Evolutionary conservation across 805 yeast genomes (phyloP).

Genomic region (Phaffomyces thermotolerans): DNA sequence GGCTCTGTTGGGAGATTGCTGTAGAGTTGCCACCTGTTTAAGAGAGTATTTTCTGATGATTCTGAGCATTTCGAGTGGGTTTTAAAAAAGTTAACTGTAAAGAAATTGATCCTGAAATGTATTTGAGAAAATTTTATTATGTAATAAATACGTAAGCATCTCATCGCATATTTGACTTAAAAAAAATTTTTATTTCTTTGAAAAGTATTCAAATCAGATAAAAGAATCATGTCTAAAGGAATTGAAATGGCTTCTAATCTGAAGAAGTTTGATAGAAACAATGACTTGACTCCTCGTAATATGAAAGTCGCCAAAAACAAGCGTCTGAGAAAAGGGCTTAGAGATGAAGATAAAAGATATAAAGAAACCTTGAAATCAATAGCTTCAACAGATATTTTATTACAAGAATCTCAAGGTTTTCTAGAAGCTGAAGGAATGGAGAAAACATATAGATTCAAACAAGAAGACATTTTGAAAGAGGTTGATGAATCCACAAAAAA

Average conservation of each 20-base stretch:
- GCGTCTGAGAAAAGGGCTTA: slow-evolving; percentile 57
- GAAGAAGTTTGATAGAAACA: slow-evolving; percentile 26
- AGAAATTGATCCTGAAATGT: no score
- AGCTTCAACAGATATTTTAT: slow-evolving; percentile 75
- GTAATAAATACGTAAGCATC: no score
- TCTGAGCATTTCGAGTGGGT: no score
- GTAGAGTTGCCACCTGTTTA: not conserved
- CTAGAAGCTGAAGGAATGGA: slow-evolving; percentile 95
- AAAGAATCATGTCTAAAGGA: no score
- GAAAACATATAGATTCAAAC: slow-evolving; percentile 78
- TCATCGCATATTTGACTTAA: no score
- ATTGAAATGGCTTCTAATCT: not conserved
- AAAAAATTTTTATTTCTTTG: not conserved
- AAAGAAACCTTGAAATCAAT: slow-evolving; percentile 77
- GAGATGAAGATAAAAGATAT: slow-evolving; percentile 62
- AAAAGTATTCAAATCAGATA: not conserved
- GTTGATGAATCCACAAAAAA: slow-evolving; percentile 74
- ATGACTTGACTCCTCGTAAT: slow-evolving; percentile 4
- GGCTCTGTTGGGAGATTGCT: slow-evolving; percentile 74
- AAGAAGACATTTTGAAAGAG: slow-evolving; percentile 63
- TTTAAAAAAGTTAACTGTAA: no score
- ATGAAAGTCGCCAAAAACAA: slow-evolving; percentile 33
- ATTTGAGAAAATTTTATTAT: no score
- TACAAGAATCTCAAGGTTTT: slow-evolving; percentile 80
- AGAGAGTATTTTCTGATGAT: no score